phyloP scores from a whole-genome alignment of 441 rosid species.

The Iberis amara region DNA sequence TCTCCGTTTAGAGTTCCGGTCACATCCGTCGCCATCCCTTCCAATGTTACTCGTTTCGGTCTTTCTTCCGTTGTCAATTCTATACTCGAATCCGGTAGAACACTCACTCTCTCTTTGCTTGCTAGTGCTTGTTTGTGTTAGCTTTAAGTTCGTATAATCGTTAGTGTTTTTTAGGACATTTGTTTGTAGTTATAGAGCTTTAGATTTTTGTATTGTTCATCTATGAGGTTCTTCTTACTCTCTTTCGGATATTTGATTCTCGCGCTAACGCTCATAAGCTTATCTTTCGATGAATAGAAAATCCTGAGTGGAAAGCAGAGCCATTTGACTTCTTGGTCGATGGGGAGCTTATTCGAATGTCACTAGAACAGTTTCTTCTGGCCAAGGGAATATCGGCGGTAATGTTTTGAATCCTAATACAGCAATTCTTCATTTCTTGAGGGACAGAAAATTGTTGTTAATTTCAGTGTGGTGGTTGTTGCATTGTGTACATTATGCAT shows the following conservation, averaged over 20 bases:
- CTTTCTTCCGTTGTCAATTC: slow-evolving; percentile 78
- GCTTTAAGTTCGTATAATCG: neutral
- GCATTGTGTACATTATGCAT: neutral
- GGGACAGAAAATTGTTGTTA: neutral
- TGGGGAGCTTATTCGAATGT: slow-evolving; percentile 91
- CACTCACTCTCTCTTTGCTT: neutral
- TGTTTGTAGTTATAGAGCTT: neutral
- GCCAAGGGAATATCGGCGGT: slow-evolving; percentile 95
- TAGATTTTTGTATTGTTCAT: neutral
- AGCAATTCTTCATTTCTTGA: slow-evolving; percentile 11
- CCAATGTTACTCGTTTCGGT: slow-evolving; percentile 76
- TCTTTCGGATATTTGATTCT: neutral
- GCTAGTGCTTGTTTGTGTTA: neutral
- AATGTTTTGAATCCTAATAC: slow-evolving; percentile 19
- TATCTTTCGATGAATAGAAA: slow-evolving; percentile 38
- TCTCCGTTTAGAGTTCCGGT: slow-evolving; percentile 50
- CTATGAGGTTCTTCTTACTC: neutral
- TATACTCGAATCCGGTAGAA: slow-evolving; percentile 56
- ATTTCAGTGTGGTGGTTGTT: neutral
- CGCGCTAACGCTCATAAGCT: neutral
- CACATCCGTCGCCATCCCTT: slow-evolving; percentile 69
- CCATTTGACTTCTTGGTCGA: slow-evolving; percentile 88
- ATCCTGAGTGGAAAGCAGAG: slow-evolving; percentile 32
- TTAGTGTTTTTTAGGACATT: neutral
- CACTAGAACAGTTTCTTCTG: slow-evolving; percentile 75